Conservation (phyloP, 129 eudicot species). For the Escallonia herrerae region DNA sequence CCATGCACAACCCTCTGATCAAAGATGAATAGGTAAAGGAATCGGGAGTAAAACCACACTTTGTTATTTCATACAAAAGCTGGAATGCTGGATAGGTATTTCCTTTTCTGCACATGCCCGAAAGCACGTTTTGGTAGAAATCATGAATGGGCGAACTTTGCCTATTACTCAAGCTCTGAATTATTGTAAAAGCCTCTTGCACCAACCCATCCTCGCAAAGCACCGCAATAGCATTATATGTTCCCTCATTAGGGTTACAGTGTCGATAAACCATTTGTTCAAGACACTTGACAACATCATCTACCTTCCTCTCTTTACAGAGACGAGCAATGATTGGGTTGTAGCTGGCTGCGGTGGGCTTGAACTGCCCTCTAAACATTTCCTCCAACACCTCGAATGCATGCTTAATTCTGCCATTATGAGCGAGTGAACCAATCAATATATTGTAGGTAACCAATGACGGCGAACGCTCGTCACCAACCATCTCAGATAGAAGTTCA, state of each 20-base stretch:
- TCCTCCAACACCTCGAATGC: conserved; percentile 65
- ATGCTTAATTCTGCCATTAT: conserved; percentile 65
- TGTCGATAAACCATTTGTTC: conserved; percentile 51
- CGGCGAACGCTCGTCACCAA: conserved; percentile 51
- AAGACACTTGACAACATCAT: conserved; percentile 61
- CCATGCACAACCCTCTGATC: conserved; percentile 78
- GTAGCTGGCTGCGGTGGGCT: conserved; percentile 61
- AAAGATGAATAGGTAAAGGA: conserved; percentile 60
- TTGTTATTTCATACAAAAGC: conserved; percentile 62
- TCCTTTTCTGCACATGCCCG: conserved; percentile 66
- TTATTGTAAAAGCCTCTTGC: conserved; percentile 67
- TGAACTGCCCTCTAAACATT: conserved; percentile 44
- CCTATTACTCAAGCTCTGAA: conserved; percentile 46
- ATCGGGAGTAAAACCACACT: conserved; percentile 60
- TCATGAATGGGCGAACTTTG: conserved; percentile 46
- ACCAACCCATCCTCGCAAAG: conserved; percentile 62
- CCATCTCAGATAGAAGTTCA: conserved; percentile 67
- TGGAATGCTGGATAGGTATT: conserved; percentile 76
- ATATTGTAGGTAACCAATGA: conserved; percentile 63
- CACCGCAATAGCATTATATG: conserved; percentile 66
- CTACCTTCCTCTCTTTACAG: conserved; percentile 61
- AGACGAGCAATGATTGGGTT: conserved; percentile 64
- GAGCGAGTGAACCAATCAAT: conserved; percentile 60
- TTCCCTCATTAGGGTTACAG: conserved; percentile 60
- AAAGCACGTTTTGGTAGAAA: conserved; percentile 48